These are phyloP conservation scores for Fusarium udum DNA, from an alignment of 2,329 filamentous ascomycete genomes.

Conservation along the genomic window DNA sequence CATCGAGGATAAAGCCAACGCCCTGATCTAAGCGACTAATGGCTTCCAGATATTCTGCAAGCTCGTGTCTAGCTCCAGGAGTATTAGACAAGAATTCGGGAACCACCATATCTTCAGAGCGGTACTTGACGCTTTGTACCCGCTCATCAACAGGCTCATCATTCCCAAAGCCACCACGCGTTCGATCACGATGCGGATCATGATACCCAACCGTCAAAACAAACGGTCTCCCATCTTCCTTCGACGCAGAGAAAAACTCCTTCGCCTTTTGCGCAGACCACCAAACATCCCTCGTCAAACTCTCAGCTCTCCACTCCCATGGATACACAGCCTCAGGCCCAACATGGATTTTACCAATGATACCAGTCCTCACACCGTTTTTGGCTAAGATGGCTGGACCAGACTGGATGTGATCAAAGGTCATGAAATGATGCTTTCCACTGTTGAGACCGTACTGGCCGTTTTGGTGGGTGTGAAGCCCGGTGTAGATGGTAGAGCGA, in stretches of 20 bases:
- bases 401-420: constrained; percentile 55
- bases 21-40: constrained; percentile 56
- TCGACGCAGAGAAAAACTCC: background rate
- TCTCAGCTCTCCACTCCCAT: background rate
- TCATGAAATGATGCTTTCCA: constrained; percentile 53
- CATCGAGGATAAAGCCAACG: constrained; percentile 52
- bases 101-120: constrained; percentile 49
- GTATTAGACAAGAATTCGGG: constrained; percentile 54
- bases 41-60: constrained; percentile 54
- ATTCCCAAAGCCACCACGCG: background rate
- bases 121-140: constrained; percentile 22
- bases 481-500: constrained; percentile 59
- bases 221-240: background rate
- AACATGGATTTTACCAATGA: constrained; percentile 61
- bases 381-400: constrained; percentile 51
- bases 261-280: background rate
- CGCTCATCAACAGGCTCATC: background rate
- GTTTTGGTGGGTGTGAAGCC: constrained; percentile 59
- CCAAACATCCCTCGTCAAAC: background rate
- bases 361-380: constrained; percentile 55
- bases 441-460: constrained; percentile 55
- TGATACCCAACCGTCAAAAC: background rate
- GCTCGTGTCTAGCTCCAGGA: constrained; percentile 53
- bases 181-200: background rate
- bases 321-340: constrained; percentile 43